phyloP scores from a whole-genome alignment of 176 grass and related monocot genomes.

The Leersia perrieri region DNA sequence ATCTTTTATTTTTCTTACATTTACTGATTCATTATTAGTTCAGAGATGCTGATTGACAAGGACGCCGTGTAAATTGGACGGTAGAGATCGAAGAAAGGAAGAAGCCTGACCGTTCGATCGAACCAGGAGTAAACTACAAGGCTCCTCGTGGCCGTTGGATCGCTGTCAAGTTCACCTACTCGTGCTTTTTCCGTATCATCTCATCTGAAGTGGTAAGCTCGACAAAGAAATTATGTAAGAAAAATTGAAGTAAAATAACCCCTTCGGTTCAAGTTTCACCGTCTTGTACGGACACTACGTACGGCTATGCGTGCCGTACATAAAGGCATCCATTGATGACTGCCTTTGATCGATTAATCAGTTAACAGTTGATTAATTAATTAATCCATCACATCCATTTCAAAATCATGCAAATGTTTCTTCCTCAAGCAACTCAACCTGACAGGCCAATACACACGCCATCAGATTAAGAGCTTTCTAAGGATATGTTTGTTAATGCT shows the following conservation, averaged over 20 bases:
- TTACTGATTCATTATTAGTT: background rate
- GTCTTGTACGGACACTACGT: background rate
- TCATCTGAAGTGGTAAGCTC: background rate
- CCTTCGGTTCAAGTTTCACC: background rate
- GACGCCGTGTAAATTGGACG: background rate
- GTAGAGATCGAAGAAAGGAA: background rate
- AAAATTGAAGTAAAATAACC: background rate
- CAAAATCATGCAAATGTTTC: background rate
- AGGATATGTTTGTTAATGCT: background rate
- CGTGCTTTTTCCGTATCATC: background rate
- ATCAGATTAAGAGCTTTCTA: background rate
- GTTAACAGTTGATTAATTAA: background rate
- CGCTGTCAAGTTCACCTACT: background rate
- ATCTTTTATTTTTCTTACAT: background rate
- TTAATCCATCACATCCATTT: background rate
- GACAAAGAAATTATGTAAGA: background rate
- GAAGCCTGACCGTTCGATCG: background rate
- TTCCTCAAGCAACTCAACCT: constrained; percentile 1
- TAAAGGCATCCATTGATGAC: background rate
- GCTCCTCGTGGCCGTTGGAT: background rate
- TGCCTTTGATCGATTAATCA: background rate
- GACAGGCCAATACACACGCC: background rate
- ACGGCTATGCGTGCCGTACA: background rate
- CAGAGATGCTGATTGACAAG: background rate
- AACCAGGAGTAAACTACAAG: background rate